phyloP scores from a whole-genome alignment of 1,284 basidiomycete species.

The Trichosporon asahii region DNA sequence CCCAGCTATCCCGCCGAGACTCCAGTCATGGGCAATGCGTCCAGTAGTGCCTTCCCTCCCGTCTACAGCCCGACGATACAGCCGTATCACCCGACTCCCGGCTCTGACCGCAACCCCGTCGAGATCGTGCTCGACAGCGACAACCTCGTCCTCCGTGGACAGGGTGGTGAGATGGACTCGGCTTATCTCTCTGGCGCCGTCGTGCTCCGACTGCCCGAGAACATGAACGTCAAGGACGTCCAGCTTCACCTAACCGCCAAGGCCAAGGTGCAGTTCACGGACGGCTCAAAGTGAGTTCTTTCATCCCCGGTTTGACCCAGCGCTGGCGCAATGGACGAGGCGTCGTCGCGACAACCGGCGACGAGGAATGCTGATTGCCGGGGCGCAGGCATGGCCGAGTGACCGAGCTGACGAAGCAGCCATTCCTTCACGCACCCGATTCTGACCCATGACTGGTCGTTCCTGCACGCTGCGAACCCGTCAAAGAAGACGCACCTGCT shows the following conservation, averaged over 20 bases:
- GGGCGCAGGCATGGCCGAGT: not conserved
- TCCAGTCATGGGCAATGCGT: not conserved
- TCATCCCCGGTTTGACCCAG: not conserved
- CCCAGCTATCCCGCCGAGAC: not conserved
- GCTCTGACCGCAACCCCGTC: constrained; percentile 51
- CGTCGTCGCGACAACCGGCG: no score
- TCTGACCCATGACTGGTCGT: constrained; percentile 75
- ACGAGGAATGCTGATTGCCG: no score
- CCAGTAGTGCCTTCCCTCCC: not conserved
- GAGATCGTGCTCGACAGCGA: constrained; percentile 73
- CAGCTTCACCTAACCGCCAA: constrained; percentile 79
- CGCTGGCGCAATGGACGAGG: no score
- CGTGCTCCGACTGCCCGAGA: constrained; percentile 70
- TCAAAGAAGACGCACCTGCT: constrained; percentile 76
- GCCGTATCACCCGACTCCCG: not conserved
- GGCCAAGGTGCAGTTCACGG: constrained; percentile 64
- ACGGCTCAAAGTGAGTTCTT: constrained; percentile 63
- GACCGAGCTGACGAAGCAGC: constrained; percentile 29
- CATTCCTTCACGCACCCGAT: constrained; percentile 61
- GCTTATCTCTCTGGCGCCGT: constrained; percentile 64
- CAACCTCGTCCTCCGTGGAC: constrained; percentile 68
- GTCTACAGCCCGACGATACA: not conserved
- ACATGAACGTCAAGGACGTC: constrained; percentile 80
- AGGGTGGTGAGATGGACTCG: constrained; percentile 77
- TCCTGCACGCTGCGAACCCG: constrained; percentile 59